Percentiles rank a stretch among this genome's conserved stretches.
Evolutionary conservation across 1,284 basidiomycete genomes (phyloP).

Genomic region (Tausonia pullulans): DNA sequence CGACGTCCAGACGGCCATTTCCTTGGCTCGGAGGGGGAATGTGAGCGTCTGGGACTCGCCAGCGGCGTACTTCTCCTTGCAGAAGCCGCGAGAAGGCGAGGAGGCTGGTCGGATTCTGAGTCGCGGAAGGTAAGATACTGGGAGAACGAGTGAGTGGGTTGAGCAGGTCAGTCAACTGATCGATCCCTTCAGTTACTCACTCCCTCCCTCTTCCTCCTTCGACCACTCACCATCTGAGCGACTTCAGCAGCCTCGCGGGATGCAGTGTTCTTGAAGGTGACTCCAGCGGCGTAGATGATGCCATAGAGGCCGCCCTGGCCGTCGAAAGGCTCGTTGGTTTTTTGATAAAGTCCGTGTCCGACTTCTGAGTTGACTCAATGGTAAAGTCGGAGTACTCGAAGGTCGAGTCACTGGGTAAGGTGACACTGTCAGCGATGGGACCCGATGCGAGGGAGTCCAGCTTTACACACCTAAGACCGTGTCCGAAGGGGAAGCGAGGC

Average conservation of each 20-base stretch:
- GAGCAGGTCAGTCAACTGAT: too few species aligned
- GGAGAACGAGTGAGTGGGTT: not conserved
- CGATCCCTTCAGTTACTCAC: too few species aligned
- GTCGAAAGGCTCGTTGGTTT: constrained; percentile 34
- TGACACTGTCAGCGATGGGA: too few species aligned
- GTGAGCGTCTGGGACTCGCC: constrained; percentile 27
- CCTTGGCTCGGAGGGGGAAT: constrained; percentile 34
- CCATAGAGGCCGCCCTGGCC: constrained; percentile 32
- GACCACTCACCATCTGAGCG: constrained; percentile 33
- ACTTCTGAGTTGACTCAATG: constrained; percentile 20
- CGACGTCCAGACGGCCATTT: constrained; percentile 36
- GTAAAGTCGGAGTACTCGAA: constrained; percentile 31
- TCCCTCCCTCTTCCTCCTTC: too few species aligned
- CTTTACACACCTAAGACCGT: constrained; percentile 29
- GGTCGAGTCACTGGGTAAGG: constrained; percentile 28
- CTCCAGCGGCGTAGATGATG: constrained; percentile 26
- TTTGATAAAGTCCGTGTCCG: constrained; percentile 31
- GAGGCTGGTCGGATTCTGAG: constrained; percentile 31
- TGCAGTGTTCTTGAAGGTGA: constrained; percentile 37
- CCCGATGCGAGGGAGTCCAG: too few species aligned
- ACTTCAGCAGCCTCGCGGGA: constrained; percentile 34
- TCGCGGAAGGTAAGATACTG: constrained; percentile 33
- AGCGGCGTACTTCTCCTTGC: constrained; percentile 26
- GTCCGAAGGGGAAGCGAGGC: constrained; percentile 40
- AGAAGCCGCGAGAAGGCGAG: constrained; percentile 33